A percentile compares a stretch with the other conserved stretches of the same genome.
Conservation (phyloP, 306 rosid genomes). For the Castanea crenata region DNA sequence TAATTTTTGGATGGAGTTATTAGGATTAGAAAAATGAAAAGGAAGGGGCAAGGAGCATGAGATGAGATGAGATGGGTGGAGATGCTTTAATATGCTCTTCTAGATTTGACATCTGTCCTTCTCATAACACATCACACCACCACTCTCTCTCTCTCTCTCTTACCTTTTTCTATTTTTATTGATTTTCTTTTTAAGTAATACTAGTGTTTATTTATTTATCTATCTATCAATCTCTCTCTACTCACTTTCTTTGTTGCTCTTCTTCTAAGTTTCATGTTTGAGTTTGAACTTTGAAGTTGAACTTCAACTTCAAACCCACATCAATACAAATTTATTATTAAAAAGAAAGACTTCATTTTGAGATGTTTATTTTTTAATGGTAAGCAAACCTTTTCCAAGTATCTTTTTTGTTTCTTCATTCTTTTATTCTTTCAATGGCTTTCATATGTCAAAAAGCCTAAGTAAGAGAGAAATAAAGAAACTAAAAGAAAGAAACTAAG, state of each 20-base stretch:
- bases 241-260: slow-evolving; percentile 25
- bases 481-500: slow-evolving; percentile 17
- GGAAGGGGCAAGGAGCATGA: neutral
- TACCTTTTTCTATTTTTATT: slow-evolving; percentile 1
- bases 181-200: neutral
- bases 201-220: neutral
- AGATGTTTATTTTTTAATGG: slow-evolving; percentile 34
- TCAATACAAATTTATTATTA: neutral
- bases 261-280: slow-evolving; percentile 30
- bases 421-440: slow-evolving; percentile 43
- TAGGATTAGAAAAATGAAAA: slow-evolving; percentile 44
- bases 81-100: slow-evolving; percentile 49
- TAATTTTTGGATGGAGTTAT: neutral
- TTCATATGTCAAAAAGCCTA: slow-evolving; percentile 36
- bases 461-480: slow-evolving; percentile 17
- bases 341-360: neutral
- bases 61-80: slow-evolving; percentile 49
- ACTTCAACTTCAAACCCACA: slow-evolving; percentile 6
- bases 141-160: neutral
- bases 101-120: slow-evolving; percentile 53
- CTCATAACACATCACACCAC: slow-evolving; percentile 16
- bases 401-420: slow-evolving; percentile 26
- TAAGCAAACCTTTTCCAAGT: slow-evolving; percentile 25
- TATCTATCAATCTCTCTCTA: slow-evolving; percentile 11
- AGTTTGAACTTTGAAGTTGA: no score